Conservation (phyloP, 176 grass and related monocot genomes). For the Thinopyrum elongatum region DNA sequence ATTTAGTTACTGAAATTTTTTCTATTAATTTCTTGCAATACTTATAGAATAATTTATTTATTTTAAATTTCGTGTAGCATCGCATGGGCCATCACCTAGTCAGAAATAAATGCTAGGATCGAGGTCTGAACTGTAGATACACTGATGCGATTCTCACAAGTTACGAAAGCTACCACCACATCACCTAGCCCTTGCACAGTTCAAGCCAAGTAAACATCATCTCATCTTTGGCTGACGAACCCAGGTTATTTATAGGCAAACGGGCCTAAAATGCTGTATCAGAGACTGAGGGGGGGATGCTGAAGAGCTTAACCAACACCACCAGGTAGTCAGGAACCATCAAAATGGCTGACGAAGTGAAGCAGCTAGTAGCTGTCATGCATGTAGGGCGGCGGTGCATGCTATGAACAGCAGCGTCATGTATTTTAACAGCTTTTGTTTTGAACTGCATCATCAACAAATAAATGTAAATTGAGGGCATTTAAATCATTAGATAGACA, state of each 20-base stretch:
- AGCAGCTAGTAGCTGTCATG: not conserved
- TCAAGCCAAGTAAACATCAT: not conserved
- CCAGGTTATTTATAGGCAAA: not conserved
- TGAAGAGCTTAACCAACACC: not conserved
- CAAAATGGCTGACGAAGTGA: not conserved
- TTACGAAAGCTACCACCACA: not conserved
- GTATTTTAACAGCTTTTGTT: not conserved
- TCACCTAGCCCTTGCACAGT: not conserved
- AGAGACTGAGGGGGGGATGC: not conserved
- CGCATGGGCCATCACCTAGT: no score
- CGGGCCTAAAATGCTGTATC: not conserved
- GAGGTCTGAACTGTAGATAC: no score
- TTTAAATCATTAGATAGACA: slow-evolving; percentile 3
- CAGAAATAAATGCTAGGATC: no score
- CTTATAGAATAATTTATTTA: no score
- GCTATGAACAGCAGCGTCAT: not conserved
- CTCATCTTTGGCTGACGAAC: not conserved
- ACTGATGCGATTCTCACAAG: no score
- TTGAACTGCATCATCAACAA: not conserved
- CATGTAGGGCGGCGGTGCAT: not conserved
- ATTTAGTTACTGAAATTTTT: no score
- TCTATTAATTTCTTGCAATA: no score
- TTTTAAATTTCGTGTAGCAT: no score
- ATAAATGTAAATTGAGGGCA: not conserved
- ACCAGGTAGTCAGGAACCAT: not conserved